These are phyloP conservation scores for Acanthamoeba sp. DNA, from an alignment of 208 protist genomes.

Conservation along the genomic window DNA sequence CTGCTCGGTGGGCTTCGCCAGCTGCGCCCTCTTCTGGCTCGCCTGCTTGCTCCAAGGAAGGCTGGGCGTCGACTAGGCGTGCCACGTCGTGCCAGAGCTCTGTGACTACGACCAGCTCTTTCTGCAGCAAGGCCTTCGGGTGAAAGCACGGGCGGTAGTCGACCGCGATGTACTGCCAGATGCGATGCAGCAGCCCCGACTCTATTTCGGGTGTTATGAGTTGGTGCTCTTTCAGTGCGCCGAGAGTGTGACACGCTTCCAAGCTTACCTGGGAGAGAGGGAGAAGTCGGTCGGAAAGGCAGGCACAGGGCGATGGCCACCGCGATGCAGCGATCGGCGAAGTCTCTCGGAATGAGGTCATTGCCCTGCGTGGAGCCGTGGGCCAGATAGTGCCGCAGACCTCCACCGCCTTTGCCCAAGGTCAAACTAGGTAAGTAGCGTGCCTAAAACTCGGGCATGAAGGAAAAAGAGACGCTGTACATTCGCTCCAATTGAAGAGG, in stretches of 20 bases:
- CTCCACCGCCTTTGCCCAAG: constrained; percentile 4
- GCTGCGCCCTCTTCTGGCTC: background rate
- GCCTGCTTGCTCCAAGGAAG: background rate
- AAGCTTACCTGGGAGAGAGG: constrained; percentile 17
- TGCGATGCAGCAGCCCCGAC: background rate
- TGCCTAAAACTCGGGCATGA: too few relatives aligned
- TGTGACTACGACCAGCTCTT: background rate
- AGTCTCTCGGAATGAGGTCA: constrained; percentile 50
- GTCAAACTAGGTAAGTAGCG: too few relatives aligned
- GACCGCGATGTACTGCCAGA: constrained; percentile 46
- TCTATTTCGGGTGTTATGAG: background rate
- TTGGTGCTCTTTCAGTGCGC: too few relatives aligned
- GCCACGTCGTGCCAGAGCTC: background rate
- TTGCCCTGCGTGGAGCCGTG: constrained; percentile 71
- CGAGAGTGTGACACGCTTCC: too few relatives aligned
- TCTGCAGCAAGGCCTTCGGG: constrained; percentile 49
- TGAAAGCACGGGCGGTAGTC: constrained; percentile 69
- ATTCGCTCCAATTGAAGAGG: constrained; percentile 56
- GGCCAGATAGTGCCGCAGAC: constrained; percentile 49
- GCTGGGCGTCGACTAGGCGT: background rate
- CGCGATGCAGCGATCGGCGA: constrained; percentile 63
- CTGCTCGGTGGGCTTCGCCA: background rate
- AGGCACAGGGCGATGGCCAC: constrained; percentile 53
- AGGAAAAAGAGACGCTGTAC: background rate
- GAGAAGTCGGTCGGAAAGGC: background rate